Base-by-base conservation (phyloP, 345 rosid genomes). In the Bruguiera gymnorhiza region DNA sequence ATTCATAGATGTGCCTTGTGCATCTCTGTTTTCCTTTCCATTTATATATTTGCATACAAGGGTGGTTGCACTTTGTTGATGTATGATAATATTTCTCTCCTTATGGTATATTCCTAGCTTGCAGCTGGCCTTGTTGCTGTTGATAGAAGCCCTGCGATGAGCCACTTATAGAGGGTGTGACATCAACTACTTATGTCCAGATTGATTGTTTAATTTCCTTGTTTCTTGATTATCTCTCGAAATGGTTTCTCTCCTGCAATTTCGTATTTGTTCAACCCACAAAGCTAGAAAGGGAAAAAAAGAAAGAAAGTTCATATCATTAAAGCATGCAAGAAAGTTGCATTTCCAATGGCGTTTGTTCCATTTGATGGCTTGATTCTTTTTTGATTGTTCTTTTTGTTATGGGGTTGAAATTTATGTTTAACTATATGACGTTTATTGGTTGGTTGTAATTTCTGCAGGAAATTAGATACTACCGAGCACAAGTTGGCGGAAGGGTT, bases 401-500 rank as follows among this genome's bases (percentile, higher is more conserved):
- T 20, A 0, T 15, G 34, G 26, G 21, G 3, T 32, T 15, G 8
- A 15, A 10, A 36, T 36, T 37, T 16, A 11, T 34, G 27, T 26
- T 6, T 43, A 32, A 32, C 15, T 2, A 5, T 8, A 19, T 16
- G 4, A 6, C 11, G 13, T 21, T 18, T 55, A n/a, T 55, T 23
- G 58, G 24, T n/a, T 34, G 1, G 59, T 8, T 58, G 26, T 37
- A 48, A 60, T 64, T 80, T 46, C 39, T 19, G 5, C 81, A 95
- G 99, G 76, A 83, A 81, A 81, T 48, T 87, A 57, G 83, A 72
- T 27, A 68, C 70, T 27, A 56, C 82, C 4, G 81, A 72, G 63
- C 89, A 84, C 68, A 66, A 66, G 11, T 68, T 92, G 82, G 91
- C 69, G 69, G 80, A 76, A 66, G 96, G 86, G 63, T 92, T 92